Evolutionary conservation across 1,139 yeast genomes (phyloP).

Genomic region (Magnusiomyces clavatus): DNA sequence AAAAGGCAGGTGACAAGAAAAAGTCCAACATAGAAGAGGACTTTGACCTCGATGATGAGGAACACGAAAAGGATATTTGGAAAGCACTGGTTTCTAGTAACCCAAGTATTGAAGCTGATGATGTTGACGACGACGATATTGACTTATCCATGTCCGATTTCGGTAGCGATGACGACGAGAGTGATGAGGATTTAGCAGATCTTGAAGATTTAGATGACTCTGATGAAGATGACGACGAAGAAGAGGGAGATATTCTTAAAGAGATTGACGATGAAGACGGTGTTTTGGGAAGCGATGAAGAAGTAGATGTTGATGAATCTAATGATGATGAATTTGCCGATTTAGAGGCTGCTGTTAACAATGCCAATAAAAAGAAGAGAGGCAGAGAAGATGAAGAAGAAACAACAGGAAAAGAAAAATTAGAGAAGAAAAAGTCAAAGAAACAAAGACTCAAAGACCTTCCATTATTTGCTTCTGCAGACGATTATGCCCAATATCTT

Average conservation of each 20-base stretch:
- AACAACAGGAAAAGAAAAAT: slow-evolving; percentile 29
- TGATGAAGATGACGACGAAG: slow-evolving; percentile 30
- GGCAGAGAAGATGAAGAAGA: slow-evolving; percentile 25
- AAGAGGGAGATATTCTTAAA: slow-evolving; percentile 18
- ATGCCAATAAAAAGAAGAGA: slow-evolving; percentile 11
- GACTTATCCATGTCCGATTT: slow-evolving; percentile 20
- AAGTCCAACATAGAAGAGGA: slow-evolving; percentile 24
- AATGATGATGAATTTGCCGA: slow-evolving; percentile 19
- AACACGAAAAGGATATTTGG: slow-evolving; percentile 80
- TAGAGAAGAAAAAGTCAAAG: slow-evolving; percentile 48
- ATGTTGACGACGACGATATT: slow-evolving; percentile 35
- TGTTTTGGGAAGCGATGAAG: slow-evolving; percentile 25
- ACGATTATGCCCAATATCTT: slow-evolving; percentile 73
- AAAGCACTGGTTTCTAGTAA: slow-evolving; percentile 76
- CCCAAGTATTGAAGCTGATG: slow-evolving; percentile 61
- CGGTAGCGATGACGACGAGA: slow-evolving; percentile 36
- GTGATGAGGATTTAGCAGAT: slow-evolving; percentile 29
- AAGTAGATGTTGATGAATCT: slow-evolving; percentile 30
- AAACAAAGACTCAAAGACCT: slow-evolving; percentile 55
- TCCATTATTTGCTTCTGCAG: slow-evolving; percentile 86
- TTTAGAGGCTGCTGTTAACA: slow-evolving; percentile 15
- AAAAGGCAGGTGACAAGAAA: slow-evolving; percentile 29
- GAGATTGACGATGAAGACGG: slow-evolving; percentile 19
- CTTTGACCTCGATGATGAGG: slow-evolving; percentile 35
- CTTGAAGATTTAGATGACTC: slow-evolving; percentile 31